Evolutionary conservation across 1,284 basidiomycete genomes (phyloP), one percentile per base, ranked within the genome.

Genomic region (Neolentinus lepideus): DNA sequence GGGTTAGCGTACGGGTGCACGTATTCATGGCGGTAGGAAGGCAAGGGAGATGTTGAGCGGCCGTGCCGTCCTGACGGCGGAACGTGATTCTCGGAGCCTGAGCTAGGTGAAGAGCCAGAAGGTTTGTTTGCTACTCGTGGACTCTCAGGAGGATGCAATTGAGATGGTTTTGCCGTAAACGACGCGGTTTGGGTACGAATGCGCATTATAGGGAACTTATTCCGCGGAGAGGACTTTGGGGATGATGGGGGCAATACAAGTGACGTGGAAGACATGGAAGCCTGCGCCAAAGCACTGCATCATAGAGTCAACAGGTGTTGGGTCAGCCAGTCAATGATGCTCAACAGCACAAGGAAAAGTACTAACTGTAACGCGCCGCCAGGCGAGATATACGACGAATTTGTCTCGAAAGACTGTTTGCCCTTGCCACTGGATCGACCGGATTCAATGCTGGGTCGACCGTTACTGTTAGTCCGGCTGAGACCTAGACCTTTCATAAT

Each of bases 1-100:
- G 88, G 86, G 61, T 90, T 88, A 54, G 88, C 88, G 64, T 89
- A 90, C 36, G 88, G 88, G 69, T 90, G 87, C 38, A 76, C 64
- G 51, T 67, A 72, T 6, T 62, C 63, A 26, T 64, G 58, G 9
- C 52, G 56, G 35, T 68, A 68, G 27, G 47, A 29, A 14, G 60
- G 63, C 27, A 36, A 50, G 51, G 62, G 57, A 10, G 64, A 59
- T 4, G 59, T 52, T 14, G 64, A 59, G 14, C 59, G 59, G 8
- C 45, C 52, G 29, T 47, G 61, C 56, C 27, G 63, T 58, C 8
- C 64, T 57, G 47, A 61, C 21, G 64, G 64, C 43, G 61, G 56
- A 57, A 63, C 61, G 59, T 55, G 62, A 43, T 55, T 62, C 50
- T 25, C 51, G 55, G 60, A 53, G 27, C 64, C 63, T n/a, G 63